Percentiles rank a stretch among this genome's conserved stretches.
These are phyloP conservation scores for Pyrenula massariospora DNA, from an alignment of 495 filamentous ascomycete species.

Conservation along the genomic window DNA sequence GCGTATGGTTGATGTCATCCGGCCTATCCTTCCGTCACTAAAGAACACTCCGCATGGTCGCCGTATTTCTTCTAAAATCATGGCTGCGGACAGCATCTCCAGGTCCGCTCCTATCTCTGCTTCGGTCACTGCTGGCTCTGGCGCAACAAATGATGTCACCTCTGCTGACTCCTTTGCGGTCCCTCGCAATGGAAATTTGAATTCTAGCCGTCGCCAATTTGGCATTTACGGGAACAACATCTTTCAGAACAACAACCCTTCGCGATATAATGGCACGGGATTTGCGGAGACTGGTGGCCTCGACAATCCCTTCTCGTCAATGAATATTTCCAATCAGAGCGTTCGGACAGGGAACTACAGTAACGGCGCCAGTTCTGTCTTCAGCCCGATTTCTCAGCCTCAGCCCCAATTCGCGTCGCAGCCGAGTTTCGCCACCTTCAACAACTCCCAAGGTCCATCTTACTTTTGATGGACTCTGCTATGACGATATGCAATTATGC, in stretches of 20 bases:
- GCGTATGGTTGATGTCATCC: conserved; percentile 68
- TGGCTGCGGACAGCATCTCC: conserved; percentile 20
- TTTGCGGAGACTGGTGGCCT: neutral
- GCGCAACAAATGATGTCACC: neutral
- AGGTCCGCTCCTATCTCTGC: conserved; percentile 10
- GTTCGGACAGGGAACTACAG: neutral
- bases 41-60: conserved; percentile 86
- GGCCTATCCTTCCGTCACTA: conserved; percentile 69
- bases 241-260: neutral
- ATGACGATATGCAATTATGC: too few relatives aligned
- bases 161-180: neutral
- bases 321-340: conserved; percentile 6
- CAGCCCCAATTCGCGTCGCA: neutral
- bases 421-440: neutral
- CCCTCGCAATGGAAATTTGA: neutral
- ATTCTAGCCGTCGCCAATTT: neutral
- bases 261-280: neutral
- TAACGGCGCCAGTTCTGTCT: neutral
- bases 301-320: conserved; percentile 13
- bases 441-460: neutral
- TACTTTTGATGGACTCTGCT: neutral
- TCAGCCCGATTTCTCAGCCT: neutral
- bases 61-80: conserved; percentile 78
- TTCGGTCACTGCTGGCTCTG: neutral
- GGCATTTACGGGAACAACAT: neutral